A percentile compares a stretch with the other conserved stretches of the same genome.
phyloP scores from a whole-genome alignment of 345 rosid genomes.

The Isatis tinctoria region DNA sequence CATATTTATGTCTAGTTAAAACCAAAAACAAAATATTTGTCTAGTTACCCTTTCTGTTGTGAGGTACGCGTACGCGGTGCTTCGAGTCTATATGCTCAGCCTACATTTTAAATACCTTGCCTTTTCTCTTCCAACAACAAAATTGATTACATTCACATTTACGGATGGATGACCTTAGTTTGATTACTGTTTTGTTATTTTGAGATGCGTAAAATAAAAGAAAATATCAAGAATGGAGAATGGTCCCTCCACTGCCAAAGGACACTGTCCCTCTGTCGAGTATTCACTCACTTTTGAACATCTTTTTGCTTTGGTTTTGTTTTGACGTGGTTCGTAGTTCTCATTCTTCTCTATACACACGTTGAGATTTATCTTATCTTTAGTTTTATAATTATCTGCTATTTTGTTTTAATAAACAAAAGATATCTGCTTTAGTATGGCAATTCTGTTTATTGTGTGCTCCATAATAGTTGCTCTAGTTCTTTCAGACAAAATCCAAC shows the following conservation, averaged over 20 bases:
- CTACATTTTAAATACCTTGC: background rate
- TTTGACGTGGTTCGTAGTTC: background rate
- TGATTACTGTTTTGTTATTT: background rate
- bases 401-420: background rate
- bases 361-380: background rate
- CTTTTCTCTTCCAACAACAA: background rate
- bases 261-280: background rate
- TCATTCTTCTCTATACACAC: background rate
- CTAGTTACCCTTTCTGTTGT: background rate
- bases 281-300: background rate
- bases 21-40: background rate
- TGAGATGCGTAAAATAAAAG: background rate
- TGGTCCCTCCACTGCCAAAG: background rate
- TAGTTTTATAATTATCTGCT: background rate
- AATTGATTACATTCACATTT: background rate
- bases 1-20: too few species aligned
- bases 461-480: background rate
- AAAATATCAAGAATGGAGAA: background rate
- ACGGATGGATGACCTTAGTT: background rate
- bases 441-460: background rate
- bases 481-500: background rate
- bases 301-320: background rate
- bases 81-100: background rate
- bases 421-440: background rate
- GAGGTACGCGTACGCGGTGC: background rate